phyloP scores from a whole-genome alignment of 768 basidiomycete species.

The Termitomyces sp. region DNA sequence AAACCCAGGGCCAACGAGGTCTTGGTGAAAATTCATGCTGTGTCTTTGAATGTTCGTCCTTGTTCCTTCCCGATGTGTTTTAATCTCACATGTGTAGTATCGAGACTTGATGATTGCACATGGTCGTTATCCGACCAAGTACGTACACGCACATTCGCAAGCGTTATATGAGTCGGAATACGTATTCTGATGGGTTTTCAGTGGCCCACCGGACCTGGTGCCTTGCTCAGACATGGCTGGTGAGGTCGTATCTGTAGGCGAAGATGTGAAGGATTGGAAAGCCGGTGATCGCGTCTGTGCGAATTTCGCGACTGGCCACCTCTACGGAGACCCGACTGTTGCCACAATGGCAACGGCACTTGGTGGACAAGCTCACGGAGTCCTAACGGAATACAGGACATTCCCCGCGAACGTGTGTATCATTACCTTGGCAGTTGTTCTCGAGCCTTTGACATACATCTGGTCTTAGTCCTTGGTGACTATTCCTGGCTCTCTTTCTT shows the following conservation, averaged over 20 bases:
- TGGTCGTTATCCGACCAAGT: conserved; percentile 32
- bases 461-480: conserved; percentile 39
- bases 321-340: conserved; percentile 35
- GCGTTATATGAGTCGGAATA: neutral
- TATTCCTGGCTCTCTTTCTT: conserved; percentile 52
- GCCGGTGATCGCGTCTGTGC: conserved; percentile 52
- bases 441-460: neutral
- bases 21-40: conserved; percentile 50
- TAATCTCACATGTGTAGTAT: conserved; percentile 24
- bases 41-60: conserved; percentile 43
- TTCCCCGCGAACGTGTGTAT: conserved; percentile 36
- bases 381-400: conserved; percentile 48
- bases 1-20: conserved; percentile 41
- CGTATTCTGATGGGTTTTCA: neutral
- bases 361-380: conserved; percentile 45
- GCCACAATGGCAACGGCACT: conserved; percentile 30
- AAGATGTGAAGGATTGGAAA: conserved; percentile 42
- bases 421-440: neutral
- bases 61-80: neutral
- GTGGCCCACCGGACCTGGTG: conserved; percentile 20
- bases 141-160: conserved; percentile 3
- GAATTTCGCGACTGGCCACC: conserved; percentile 44
- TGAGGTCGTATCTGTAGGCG: conserved; percentile 44
- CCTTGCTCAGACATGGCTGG: conserved; percentile 52
- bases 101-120: conserved; percentile 42